Percentiles rank a stretch among this genome's conserved stretches.
Conservation (phyloP, 2,329 filamentous ascomycete species). For the Fusarium sp. region DNA sequence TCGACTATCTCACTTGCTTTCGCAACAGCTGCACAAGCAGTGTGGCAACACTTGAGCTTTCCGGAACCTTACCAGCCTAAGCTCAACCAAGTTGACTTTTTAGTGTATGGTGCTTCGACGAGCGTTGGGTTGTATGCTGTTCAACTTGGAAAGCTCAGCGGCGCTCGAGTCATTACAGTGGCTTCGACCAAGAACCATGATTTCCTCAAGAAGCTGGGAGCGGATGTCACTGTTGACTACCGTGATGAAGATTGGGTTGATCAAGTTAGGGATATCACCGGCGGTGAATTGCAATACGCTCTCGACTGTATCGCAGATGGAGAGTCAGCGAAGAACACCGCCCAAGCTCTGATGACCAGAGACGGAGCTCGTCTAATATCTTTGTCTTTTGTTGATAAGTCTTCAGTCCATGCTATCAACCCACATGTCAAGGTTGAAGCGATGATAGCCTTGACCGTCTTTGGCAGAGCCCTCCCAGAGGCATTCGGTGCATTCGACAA, state of each 20-base stretch:
- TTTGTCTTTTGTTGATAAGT: slow-evolving; percentile 3
- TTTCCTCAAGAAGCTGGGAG: background rate
- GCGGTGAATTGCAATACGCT: background rate
- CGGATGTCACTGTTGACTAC: slow-evolving; percentile 6
- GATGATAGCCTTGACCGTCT: slow-evolving; percentile 10
- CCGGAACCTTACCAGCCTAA: background rate
- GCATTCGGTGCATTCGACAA: slow-evolving; percentile 5
- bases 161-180: slow-evolving; percentile 6
- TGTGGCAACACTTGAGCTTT: background rate
- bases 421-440: background rate
- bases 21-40: slow-evolving; percentile 8
- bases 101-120: slow-evolving; percentile 16
- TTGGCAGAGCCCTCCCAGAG: background rate
- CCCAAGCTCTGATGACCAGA: background rate
- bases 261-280: background rate
- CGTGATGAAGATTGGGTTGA: slow-evolving; percentile 1
- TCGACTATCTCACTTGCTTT: slow-evolving; percentile 15
- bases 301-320: slow-evolving; percentile 8
- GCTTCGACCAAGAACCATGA: slow-evolving; percentile 7
- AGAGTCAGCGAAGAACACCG: background rate
- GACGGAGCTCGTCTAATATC: background rate
- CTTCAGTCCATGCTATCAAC: background rate
- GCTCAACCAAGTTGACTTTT: background rate
- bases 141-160: slow-evolving; percentile 9
- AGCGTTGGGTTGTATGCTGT: slow-evolving; percentile 17